A percentile compares a stretch with the other conserved stretches of the same genome.
Conservation (phyloP, 176 grass and related monocot genomes). For the bread wheat (Triticum aestivum) region DNA sequence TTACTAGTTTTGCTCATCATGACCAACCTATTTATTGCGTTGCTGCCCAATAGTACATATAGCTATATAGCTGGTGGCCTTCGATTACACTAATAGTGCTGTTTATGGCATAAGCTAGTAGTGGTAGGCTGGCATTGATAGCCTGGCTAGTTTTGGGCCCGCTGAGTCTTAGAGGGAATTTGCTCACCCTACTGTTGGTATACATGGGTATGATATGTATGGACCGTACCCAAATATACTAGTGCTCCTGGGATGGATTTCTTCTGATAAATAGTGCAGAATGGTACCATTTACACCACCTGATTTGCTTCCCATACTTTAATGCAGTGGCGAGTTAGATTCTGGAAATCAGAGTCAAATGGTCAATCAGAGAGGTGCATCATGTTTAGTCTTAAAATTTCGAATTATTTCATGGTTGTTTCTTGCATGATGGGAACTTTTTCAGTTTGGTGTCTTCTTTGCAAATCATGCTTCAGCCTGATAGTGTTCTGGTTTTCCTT, state of each 20-base stretch:
- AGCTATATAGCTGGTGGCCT: neutral
- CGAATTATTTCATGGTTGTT: neutral
- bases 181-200: neutral
- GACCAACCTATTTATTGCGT: neutral
- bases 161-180: neutral
- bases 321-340: slow-evolving; percentile 30
- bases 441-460: neutral
- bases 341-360: slow-evolving; percentile 51
- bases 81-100: neutral
- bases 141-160: too few species aligned
- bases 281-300: neutral
- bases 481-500: neutral
- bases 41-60: neutral
- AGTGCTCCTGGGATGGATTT: neutral
- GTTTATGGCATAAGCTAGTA: neutral
- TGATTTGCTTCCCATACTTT: neutral
- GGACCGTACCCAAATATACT: neutral
- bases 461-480: neutral
- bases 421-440: slow-evolving; percentile 27
- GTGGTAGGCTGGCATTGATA: neutral
- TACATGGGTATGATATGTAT: neutral
- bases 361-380: slow-evolving; percentile 25
- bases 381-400: slow-evolving; percentile 5
- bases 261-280: slow-evolving; percentile 13
- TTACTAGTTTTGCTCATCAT: neutral